Evolutionary conservation across 139 green algal genomes (phyloP).

Genomic region (Eudorina sp.): DNA sequence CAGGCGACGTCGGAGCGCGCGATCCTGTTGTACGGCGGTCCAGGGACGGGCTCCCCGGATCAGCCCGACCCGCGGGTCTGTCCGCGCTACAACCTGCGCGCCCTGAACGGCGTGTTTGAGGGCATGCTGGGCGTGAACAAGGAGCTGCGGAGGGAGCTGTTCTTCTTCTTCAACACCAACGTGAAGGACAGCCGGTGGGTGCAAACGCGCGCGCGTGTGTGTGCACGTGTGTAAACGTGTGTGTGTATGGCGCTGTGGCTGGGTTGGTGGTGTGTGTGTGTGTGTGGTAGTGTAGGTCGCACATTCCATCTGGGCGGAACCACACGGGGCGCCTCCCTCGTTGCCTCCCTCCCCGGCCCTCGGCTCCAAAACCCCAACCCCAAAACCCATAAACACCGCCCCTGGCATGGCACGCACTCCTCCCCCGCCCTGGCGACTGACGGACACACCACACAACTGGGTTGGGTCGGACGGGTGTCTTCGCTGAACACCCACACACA

Average conservation of each 20-base stretch:
- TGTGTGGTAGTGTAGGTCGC: no score
- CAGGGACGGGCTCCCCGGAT: neutral
- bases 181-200: slow-evolving; percentile 6
- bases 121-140: slow-evolving; percentile 21
- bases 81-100: slow-evolving; percentile 46
- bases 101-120: slow-evolving; percentile 6
- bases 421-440: no score
- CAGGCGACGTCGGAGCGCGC: slow-evolving; percentile 19
- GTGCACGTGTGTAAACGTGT: neutral
- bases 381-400: no score
- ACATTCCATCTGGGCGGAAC: no score
- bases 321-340: no score
- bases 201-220: neutral
- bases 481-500: neutral
- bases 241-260: no score
- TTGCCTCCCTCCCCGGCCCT: no score
- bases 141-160: slow-evolving; percentile 35
- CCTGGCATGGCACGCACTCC: no score
- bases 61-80: slow-evolving; percentile 25
- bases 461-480: no score
- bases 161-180: slow-evolving; percentile 40
- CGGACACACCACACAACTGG: no score
- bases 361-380: no score
- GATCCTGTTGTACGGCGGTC: neutral
- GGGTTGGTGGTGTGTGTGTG: no score